Evolutionary conservation across 768 basidiomycete genomes (phyloP), one percentile per base, ranked within the genome.

Genomic region (Coprinellus micaceus): DNA sequence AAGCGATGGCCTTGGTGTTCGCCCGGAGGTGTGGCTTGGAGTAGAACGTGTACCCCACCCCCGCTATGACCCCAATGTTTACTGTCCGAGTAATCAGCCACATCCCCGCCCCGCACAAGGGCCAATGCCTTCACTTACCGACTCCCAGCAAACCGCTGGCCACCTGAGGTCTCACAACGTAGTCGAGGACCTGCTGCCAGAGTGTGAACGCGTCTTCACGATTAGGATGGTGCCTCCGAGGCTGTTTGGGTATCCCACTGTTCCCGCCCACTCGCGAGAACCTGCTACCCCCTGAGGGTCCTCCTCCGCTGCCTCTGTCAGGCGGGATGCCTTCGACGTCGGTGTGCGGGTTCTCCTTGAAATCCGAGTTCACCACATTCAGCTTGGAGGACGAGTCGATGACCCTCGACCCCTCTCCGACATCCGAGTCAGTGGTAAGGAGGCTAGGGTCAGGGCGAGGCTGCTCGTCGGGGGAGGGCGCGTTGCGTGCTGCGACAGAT

Each of bases 81-180:
- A 88, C 88, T 89, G 55, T 0, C 50, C 40, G 12, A 13, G 15
- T 55, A 24, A 46, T 41, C 39, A 30, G 41, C 10, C 49, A 39
- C 21, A 52, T 15, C 10, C 39, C 22, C 40, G 54, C n/a, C 36
- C 29, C 51, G 22, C 33, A 12, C 51, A 26, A 30, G 19, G 33
- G 5, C 28, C 25, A 7, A 74, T n/a, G n/a, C n/a, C n/a, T n/a
- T n/a, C n/a, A n/a, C 80, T 17, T 60, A 88, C 89, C 77, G 44
- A 91, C 66, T 41, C 88, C 88, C 58, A 91, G 61, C 26, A 90
- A 71, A 41, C 90, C 89, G 25, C 90, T 86, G 10, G 85, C 84
- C 50, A 88, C 49, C 49, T 51, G 4, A 36, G 49, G 49, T 2
- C 49, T 29, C 33, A 51, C 30, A 9, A 51, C n/a, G 4, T 26